Evolutionary conservation across 768 basidiomycete species (phyloP), one percentile per base, ranked within the genome.

Genomic region (Cystoderma amianthinum): DNA sequence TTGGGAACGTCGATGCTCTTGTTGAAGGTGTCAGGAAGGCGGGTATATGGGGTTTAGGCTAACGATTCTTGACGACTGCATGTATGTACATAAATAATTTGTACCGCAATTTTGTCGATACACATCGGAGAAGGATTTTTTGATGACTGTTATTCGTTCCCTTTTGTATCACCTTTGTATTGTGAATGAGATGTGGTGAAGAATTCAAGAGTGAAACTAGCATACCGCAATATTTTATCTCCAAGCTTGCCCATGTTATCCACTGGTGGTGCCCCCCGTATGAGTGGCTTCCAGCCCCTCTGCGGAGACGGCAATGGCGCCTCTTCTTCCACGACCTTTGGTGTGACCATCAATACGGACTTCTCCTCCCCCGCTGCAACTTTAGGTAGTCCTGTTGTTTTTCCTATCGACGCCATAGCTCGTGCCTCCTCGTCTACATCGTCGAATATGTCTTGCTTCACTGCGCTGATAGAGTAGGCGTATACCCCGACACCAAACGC

Each of bases 391-490:
- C 42, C 48, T 39, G 51, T 54, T 51, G 55, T 44, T 43, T 50
- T 54, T 42, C 57, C 55, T 5, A 55, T 54, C 21, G 53, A 58
- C 22, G 67, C 72, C 51, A 83, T 68, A 32, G 74, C 74, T 46
- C 64, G 65, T 20, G 80, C 88, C 55, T 87, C 85, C 47, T 86
- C 84, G 52, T 89, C 87, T 32, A 89, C 71, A 57, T 91, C 89
- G 49, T 85, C 80, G 56, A 95, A 96, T 30, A 85, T 80, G 56
- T 96, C 93, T 55, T 97, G 93, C 55, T 85, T 91, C 42, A 97
- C 93, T 20, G 92, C 93, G 21, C 80, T 77, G 55, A 98, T 95
- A 13, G 92, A 93, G 64, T 97, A 98, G 3, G 81, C 71, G 78
- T 90, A 98, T 6, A 96, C 81, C 19, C 82, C 85, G 11, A 78